Conservation (phyloP, 805 yeast genomes). For the Saccharomyces mikatae region DNA sequence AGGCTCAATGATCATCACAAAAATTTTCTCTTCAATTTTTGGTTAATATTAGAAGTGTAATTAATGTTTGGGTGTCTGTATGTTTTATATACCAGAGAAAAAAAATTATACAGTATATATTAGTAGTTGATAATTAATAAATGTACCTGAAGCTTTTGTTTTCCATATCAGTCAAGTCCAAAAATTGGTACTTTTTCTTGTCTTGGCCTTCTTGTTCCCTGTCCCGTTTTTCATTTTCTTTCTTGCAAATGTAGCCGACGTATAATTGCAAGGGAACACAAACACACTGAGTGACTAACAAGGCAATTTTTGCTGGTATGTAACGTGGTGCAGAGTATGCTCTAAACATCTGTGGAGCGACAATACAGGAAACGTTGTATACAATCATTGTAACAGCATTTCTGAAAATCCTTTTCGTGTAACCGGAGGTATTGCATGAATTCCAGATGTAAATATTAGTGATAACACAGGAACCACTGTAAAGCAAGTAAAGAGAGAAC, state of each 20-base stretch:
- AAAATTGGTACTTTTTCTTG: slow-evolving; percentile 36
- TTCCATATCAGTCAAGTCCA: slow-evolving; percentile 53
- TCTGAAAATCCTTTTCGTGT: slow-evolving; percentile 47
- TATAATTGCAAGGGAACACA: slow-evolving; percentile 37
- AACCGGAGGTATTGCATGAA: slow-evolving; percentile 54
- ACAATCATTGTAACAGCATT: slow-evolving; percentile 49
- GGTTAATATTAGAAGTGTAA: neutral
- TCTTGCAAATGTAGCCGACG: slow-evolving; percentile 36
- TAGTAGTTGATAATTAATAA: slow-evolving; percentile 21
- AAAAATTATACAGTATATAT: neutral
- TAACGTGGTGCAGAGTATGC: slow-evolving; percentile 44
- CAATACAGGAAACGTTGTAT: slow-evolving; percentile 50
- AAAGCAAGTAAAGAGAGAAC: slow-evolving; percentile 41
- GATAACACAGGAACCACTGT: slow-evolving; percentile 51
- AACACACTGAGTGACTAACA: slow-evolving; percentile 43
- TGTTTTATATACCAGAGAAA: neutral
- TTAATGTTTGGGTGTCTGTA: neutral
- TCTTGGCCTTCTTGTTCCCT: slow-evolving; percentile 27
- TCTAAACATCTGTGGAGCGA: slow-evolving; percentile 59
- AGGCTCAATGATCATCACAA: neutral
- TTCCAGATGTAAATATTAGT: slow-evolving; percentile 56
- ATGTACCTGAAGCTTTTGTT: slow-evolving; percentile 51
- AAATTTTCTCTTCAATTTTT: neutral
- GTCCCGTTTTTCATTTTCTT: slow-evolving; percentile 48
- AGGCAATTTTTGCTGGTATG: slow-evolving; percentile 48